These are phyloP conservation scores for Auricularia sp. DNA, from an alignment of 768 basidiomycete species.

Conservation along the genomic window DNA sequence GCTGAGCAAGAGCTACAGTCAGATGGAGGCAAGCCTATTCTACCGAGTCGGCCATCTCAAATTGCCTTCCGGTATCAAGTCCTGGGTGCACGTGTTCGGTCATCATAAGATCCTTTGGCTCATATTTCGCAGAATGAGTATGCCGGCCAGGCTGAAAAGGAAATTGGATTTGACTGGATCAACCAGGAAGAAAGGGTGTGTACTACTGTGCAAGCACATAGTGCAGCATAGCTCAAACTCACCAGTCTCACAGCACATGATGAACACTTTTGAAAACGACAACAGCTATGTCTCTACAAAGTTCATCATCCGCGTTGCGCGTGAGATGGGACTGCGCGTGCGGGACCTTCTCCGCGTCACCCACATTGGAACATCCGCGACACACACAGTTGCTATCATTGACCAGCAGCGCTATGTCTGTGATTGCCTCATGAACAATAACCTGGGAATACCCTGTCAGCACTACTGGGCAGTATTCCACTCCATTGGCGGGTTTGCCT, in stretches of 20 bases:
- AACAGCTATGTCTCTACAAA: constrained; percentile 17
- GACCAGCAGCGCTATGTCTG: constrained; percentile 20
- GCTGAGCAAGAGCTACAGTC: constrained; percentile 17
- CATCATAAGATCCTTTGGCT: neutral
- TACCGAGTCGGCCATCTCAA: constrained; percentile 18
- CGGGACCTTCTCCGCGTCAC: constrained; percentile 17
- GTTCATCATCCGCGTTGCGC: constrained; percentile 20
- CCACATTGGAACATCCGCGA: constrained; percentile 11
- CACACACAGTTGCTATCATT: constrained; percentile 21
- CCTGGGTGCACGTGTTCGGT: constrained; percentile 18
- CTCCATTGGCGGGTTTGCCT: constrained; percentile 13
- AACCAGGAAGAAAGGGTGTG: neutral
- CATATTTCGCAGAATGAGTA: neutral
- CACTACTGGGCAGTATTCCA: constrained; percentile 22
- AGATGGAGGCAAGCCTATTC: constrained; percentile 23
- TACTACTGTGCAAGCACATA: too few relatives aligned
- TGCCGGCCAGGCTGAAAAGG: neutral
- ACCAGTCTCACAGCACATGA: too few relatives aligned
- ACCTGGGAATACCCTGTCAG: constrained; percentile 23
- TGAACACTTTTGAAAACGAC: constrained; percentile 22
- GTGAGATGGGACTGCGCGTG: constrained; percentile 13
- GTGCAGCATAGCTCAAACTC: too few relatives aligned
- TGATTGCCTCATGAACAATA: constrained; percentile 26
- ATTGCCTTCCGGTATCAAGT: constrained; percentile 14
- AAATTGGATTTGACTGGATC: constrained; percentile 1